Evolutionary conservation across 2,329 filamentous ascomycete species (phyloP).

Genomic region (Ceratocystis variospora): DNA sequence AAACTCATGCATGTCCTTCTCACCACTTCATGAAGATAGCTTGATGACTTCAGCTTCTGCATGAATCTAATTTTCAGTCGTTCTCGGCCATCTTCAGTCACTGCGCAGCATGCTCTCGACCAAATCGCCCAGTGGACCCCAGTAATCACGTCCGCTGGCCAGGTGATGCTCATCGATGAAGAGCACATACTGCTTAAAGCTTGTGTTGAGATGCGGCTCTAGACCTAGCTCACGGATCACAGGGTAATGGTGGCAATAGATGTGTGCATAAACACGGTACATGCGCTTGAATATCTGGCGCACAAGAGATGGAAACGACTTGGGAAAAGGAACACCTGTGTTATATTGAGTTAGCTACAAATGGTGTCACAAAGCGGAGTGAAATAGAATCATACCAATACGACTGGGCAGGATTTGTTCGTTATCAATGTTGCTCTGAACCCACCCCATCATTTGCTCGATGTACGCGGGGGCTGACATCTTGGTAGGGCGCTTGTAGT

Average conservation of each 20-base stretch:
- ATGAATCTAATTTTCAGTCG: background rate
- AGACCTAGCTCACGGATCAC: slow-evolving; percentile 89
- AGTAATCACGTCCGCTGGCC: slow-evolving; percentile 90
- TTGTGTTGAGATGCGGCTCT: slow-evolving; percentile 94
- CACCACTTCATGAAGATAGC: background rate
- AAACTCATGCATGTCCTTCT: slow-evolving; percentile 8
- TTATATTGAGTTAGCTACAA: slow-evolving; percentile 13
- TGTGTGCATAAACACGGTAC: slow-evolving; percentile 96
- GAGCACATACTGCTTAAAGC: slow-evolving; percentile 98
- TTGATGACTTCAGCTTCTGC: background rate
- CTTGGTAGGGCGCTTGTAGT: slow-evolving; percentile 91
- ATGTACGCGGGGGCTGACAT: slow-evolving; percentile 97
- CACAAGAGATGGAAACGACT: slow-evolving; percentile 75
- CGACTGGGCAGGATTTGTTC: slow-evolving; percentile 88
- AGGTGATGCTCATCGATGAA: slow-evolving; percentile 95
- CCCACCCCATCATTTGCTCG: slow-evolving; percentile 94
- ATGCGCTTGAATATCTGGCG: slow-evolving; percentile 97
- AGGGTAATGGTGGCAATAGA: slow-evolving; percentile 99
- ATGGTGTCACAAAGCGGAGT: slow-evolving; percentile 4
- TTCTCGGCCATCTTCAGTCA: slow-evolving; percentile 40
- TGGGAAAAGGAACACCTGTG: slow-evolving; percentile 79
- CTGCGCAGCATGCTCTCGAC: slow-evolving; percentile 97
- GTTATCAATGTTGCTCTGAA: slow-evolving; percentile 90
- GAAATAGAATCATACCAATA: slow-evolving; percentile 46
- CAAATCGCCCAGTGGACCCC: slow-evolving; percentile 85